Evolutionary conservation across 257 asterid genomes (phyloP), one percentile per base, ranked within the genome.

Genomic region (Gentiana straminea): DNA sequence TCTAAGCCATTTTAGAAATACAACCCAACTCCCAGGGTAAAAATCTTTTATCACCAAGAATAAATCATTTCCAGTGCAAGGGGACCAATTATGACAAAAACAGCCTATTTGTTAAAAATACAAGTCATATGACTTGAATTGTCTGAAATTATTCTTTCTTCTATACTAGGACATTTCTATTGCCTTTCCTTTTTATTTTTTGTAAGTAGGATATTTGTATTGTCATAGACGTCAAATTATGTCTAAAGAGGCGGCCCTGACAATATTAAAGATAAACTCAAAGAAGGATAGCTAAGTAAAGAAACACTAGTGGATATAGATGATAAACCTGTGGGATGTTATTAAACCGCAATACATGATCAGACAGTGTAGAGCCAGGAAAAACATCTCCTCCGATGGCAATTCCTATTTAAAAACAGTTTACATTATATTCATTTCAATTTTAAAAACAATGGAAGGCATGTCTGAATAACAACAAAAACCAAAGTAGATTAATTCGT

Each of bases 341-440:
- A 86, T 86, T 92, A 66, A 92, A 92, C 63, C 99, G 87, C 72
- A 92, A 76, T 73, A 92, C 99, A 61, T 92, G 97, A 77, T 92
- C 99, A 69, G 99, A 88, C 55, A 92, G 95, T 47, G 99, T 88
- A 13, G 99, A 92, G 15, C 99, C 99, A 55, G 99, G 99, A 71
- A 92, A 88, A 70, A 92, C 99, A 65, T 92, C 99, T 71, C 99
- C 99, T 67, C 99, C 99, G 15, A 92, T 92, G 49, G 99, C 99
- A 78, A 92, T 88, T 60, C 99, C 99, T 92, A 64, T 68, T 46
- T 49, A 35, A 60, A 63, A 64, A 74, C 45, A 37, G 55, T 7
- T 53, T 57, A 55, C 51, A 51, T 52, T 37, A 39, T 24, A 58
- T 65, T 55, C 61, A 35, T 58, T 50, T 35, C 54, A 39, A 35